phyloP scores from a whole-genome alignment of 345 rosid species.

The Eucalyptus lansdowneana region DNA sequence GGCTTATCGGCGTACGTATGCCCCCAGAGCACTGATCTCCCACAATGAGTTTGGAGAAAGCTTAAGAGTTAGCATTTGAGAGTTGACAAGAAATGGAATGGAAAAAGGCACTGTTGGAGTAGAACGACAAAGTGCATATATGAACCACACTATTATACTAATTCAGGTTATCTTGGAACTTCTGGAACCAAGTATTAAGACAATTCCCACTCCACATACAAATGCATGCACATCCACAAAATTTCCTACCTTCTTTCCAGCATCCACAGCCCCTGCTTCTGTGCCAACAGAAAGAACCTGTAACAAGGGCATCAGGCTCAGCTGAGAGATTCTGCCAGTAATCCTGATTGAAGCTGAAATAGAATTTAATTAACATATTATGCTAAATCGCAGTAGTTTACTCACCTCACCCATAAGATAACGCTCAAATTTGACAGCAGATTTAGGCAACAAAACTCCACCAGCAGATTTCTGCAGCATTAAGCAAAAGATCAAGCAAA shows the following conservation, averaged over 20 bases:
- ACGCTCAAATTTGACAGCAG: slow-evolving; percentile 88
- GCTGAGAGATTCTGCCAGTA: neutral
- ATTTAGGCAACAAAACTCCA: slow-evolving; percentile 82
- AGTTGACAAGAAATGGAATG: neutral
- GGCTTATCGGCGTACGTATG: rapidly evolving
- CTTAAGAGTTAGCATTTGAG: neutral
- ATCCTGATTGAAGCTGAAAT: neutral
- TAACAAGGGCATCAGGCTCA: neutral
- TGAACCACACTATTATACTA: neutral
- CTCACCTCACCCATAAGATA: slow-evolving; percentile 82
- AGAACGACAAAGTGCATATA: neutral
- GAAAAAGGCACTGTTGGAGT: neutral
- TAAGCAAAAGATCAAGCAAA: neutral
- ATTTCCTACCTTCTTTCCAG: slow-evolving; percentile 63
- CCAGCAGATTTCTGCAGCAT: slow-evolving; percentile 65
- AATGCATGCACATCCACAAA: neutral
- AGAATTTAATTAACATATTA: neutral
- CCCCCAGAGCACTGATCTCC: neutral
- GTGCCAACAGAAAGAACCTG: slow-evolving; percentile 72
- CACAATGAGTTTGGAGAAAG: neutral
- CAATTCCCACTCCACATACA: neutral
- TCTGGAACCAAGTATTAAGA: neutral
- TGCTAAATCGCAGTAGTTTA: neutral
- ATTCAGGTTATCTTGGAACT: neutral
- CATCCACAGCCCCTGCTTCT: slow-evolving; percentile 49